These are phyloP conservation scores for Straminergon stramineum DNA, from an alignment of 225 moss, liverwort and hornwort species.

Conservation along the genomic window DNA sequence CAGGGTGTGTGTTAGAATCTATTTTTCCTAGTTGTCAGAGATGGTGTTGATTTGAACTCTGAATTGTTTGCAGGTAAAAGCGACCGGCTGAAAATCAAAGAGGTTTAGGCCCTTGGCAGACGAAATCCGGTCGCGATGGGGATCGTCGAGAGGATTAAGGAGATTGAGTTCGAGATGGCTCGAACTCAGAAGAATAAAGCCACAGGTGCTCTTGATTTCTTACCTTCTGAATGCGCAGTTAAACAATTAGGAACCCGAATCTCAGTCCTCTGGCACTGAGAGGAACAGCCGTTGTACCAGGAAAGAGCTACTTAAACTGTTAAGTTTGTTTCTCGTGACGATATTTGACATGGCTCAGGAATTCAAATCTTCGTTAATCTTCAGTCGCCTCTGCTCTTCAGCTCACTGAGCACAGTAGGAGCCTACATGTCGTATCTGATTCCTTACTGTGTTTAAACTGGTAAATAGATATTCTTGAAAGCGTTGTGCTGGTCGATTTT, in stretches of 20 bases:
- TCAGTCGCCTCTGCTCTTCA: background rate
- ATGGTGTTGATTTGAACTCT: background rate
- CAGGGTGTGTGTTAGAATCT: background rate
- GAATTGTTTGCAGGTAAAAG: constrained; percentile 9
- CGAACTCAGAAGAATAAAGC: constrained; percentile 99
- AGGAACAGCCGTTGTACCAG: background rate
- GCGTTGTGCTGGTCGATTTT: background rate
- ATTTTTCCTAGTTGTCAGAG: background rate
- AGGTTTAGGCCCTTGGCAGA: background rate
- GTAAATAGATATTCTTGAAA: background rate
- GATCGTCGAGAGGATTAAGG: constrained; percentile 97
- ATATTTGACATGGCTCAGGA: background rate
- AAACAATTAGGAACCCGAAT: background rate
- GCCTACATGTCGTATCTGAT: background rate
- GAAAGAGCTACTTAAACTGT: background rate
- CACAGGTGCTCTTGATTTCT: constrained; percentile 44
- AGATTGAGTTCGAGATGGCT: constrained; percentile 99
- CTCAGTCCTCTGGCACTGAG: background rate
- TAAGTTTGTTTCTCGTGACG: background rate
- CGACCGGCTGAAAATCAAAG: background rate
- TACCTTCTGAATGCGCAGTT: background rate
- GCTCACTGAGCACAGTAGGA: background rate
- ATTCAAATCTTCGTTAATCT: background rate
- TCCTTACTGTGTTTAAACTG: background rate
- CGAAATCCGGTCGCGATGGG: constrained; percentile 59